These are phyloP conservation scores for Colletotrichum cordylinicola DNA, from an alignment of 2,329 filamentous ascomycete genomes.

Conservation along the genomic window DNA sequence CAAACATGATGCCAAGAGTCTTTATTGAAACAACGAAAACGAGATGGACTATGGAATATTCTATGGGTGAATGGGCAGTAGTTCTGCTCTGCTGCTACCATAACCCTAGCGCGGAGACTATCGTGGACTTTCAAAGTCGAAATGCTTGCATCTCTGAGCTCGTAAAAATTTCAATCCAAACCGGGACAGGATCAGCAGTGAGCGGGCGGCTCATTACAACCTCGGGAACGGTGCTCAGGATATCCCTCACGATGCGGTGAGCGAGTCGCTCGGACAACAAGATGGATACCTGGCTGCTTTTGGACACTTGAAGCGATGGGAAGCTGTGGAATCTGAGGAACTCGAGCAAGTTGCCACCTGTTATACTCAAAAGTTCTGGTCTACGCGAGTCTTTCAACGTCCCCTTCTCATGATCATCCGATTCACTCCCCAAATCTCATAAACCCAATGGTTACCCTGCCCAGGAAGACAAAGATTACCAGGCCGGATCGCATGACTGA, in stretches of 20 bases:
- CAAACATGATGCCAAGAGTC: background rate
- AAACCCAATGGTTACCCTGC: rapidly evolving
- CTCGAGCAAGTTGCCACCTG: background rate
- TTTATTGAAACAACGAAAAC: background rate
- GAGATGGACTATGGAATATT: background rate
- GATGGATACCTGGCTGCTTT: background rate
- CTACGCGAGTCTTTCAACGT: background rate
- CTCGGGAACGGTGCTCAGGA: background rate
- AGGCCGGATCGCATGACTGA: background rate
- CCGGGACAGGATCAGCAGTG: background rate
- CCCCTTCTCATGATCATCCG: background rate
- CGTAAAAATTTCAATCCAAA: background rate
- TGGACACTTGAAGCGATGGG: background rate
- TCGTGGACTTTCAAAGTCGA: background rate
- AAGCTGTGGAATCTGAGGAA: rapidly evolving
- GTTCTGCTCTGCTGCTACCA: rapidly evolving
- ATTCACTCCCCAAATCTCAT: background rate
- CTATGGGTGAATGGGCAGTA: rapidly evolving
- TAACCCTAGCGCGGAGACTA: background rate
- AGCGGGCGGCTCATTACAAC: background rate
- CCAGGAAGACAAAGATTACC: background rate
- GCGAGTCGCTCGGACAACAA: background rate
- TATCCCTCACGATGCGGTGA: background rate
- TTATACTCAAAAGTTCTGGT: background rate
- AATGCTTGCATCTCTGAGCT: background rate